Base-by-base conservation (phyloP, 352 stramenopile species). In the Globisporangium orthogonon region DNA sequence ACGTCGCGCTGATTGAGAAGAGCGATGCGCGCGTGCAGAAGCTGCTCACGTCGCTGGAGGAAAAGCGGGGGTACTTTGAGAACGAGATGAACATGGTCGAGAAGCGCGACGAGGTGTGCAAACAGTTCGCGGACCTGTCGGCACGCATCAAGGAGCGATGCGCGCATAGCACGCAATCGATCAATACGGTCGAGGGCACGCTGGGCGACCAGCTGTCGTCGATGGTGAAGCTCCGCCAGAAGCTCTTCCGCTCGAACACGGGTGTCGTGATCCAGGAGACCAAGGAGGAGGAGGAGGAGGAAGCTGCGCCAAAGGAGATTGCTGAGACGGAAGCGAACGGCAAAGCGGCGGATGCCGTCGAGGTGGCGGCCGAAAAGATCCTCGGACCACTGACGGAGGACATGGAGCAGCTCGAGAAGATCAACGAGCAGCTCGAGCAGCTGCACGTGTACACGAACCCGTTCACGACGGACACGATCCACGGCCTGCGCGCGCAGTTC, bases 381-480 rank as follows among this genome's bases (percentile, higher is more conserved):
- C 63, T 89, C 4, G 59, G 48, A 3, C 72, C 83, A 10, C 58
- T 94, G 29, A 83, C 71, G 2, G 73, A 83, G 9, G 73, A 93
- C 50, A 93, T 97, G 78, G 82, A 94, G 29, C 73, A 79, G 57
- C 65, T 96, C 3, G 85, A 97, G 60, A 69, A 79, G 51, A 81
- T 95, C 45, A 90, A 86, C 57, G 83, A 95, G 10, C 70, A 88
- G 58, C 64, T 95, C 49, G 84, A 95, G 62, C 63, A 65, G 2
- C 70, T 95, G n/a, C 70, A 83, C 55, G 85, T 97, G 52, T 91
- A 94, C 61, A 74, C 85, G 40, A 97, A 97, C 76, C 76, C 82
- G 15, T 94, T 91, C 63, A 96, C 88, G 39, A 93, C 83, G 11
- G 84, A 97, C 54, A 97, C 87, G 23, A 95, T 97, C 58, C 89